phyloP scores from a whole-genome alignment of 306 rosid genomes.

The Alnus glutinosa region DNA sequence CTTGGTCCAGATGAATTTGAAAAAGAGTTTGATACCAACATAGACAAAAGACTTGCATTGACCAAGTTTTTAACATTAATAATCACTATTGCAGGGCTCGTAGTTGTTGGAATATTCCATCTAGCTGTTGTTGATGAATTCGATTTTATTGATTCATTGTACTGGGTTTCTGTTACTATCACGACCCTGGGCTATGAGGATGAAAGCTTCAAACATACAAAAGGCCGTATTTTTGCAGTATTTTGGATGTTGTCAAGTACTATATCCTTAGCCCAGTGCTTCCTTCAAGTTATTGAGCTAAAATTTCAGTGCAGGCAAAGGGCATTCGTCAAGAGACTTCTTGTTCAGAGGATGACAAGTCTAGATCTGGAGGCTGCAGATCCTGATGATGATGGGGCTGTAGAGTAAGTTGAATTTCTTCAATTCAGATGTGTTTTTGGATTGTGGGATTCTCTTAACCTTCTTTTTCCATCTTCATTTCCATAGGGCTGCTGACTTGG shows the following conservation, averaged over 20 bases:
- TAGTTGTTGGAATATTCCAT: background rate
- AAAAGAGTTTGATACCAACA: background rate
- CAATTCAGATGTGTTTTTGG: background rate
- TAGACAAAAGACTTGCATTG: background rate
- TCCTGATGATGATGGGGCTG: slow-evolving; percentile 62
- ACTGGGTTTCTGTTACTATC: slow-evolving; percentile 12
- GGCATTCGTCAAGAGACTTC: slow-evolving; percentile 63
- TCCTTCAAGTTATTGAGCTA: slow-evolving; percentile 75
- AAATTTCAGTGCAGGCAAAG: slow-evolving; percentile 64
- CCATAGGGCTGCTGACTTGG: slow-evolving; percentile 68
- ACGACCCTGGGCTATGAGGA: slow-evolving; percentile 49
- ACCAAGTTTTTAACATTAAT: background rate
- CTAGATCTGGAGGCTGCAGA: slow-evolving; percentile 89
- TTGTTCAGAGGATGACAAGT: slow-evolving; percentile 51
- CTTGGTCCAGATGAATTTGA: slow-evolving; percentile 4
- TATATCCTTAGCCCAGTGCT: slow-evolving; percentile 68
- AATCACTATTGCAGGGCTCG: background rate
- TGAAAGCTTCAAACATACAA: slow-evolving; percentile 73
- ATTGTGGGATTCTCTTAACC: background rate
- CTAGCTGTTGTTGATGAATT: slow-evolving; percentile 1
- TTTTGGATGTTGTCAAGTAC: slow-evolving; percentile 81
- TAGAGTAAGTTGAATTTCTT: slow-evolving; percentile 60
- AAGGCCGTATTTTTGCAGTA: slow-evolving; percentile 74
- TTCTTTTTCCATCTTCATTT: background rate
- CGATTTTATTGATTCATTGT: slow-evolving; percentile 5